These are phyloP conservation scores for Sedum album DNA, from an alignment of 164 flowering plant genomes.

Conservation along the genomic window DNA sequence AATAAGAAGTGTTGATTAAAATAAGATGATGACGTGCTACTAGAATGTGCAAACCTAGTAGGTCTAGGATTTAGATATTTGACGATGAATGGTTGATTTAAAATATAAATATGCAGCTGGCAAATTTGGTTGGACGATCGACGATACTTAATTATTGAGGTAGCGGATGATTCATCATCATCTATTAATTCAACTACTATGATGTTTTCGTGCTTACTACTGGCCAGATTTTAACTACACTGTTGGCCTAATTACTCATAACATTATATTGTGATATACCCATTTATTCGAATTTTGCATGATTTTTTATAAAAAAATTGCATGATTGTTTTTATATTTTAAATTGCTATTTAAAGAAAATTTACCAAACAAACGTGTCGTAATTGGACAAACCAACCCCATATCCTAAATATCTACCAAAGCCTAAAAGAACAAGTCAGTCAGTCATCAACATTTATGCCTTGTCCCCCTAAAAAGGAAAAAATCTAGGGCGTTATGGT, in stretches of 20 bases:
- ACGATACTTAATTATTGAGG: background rate
- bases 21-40: background rate
- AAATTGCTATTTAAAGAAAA: background rate
- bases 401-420: background rate
- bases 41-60: background rate
- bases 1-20: background rate
- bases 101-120: background rate
- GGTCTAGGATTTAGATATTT: background rate
- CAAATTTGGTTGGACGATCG: background rate
- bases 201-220: background rate
- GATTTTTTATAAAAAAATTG: too few species aligned
- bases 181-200: background rate
- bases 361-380: background rate
- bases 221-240: too few species aligned
- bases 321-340: background rate
- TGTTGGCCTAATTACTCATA: too few species aligned
- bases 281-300: too few species aligned
- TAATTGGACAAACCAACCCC: background rate
- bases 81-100: background rate
- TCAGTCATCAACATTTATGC: background rate
- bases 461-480: background rate
- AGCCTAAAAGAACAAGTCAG: background rate
- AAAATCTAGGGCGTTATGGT: background rate
- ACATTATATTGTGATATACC: too few species aligned
- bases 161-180: background rate